Conservation (phyloP, 495 filamentous ascomycete species). For the Tuber indicum region DNA sequence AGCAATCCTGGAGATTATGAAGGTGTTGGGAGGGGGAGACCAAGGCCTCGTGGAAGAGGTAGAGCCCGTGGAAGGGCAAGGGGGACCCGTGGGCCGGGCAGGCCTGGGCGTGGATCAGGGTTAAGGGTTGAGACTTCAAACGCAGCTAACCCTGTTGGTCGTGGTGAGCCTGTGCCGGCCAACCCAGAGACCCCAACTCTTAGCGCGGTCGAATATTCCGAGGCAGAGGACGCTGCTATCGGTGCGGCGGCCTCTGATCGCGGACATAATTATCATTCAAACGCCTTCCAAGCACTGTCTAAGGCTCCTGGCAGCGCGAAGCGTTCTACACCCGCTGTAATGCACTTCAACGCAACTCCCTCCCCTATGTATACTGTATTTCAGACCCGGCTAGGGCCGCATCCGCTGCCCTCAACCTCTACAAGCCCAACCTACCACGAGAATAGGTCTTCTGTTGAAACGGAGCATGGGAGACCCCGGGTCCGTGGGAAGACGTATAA, state of each 20-base stretch:
- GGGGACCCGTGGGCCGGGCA: conserved; percentile 52
- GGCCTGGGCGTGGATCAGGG: conserved; percentile 47
- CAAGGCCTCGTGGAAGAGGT: conserved; percentile 54
- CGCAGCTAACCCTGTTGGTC: conserved; percentile 5
- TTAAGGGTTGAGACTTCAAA: conserved; percentile 34
- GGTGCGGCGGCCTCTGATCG: not conserved
- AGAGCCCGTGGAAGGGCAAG: conserved; percentile 55
- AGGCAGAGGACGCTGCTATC: not conserved
- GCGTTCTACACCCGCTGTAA: conserved; percentile 12
- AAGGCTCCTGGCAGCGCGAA: not conserved
- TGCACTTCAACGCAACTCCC: conserved; percentile 30
- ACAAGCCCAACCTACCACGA: not conserved
- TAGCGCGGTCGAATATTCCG: not conserved
- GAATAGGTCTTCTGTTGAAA: not conserved
- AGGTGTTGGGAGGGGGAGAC: conserved; percentile 53
- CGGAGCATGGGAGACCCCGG: conserved; percentile 20
- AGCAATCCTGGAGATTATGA: conserved; percentile 41
- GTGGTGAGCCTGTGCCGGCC: not conserved
- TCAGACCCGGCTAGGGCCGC: conserved; percentile 27
- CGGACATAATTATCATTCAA: not conserved
- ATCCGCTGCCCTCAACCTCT: conserved; percentile 15
- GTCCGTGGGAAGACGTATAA: conserved; percentile 35
- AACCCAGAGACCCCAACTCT: not conserved
- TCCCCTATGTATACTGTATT: conserved; percentile 30
- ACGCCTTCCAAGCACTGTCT: not conserved